Percentiles rank a stretch among this genome's conserved stretches.
These are phyloP conservation scores for Hamamelis virginiana DNA, from an alignment of 164 flowering plant genomes.

Conservation along the genomic window DNA sequence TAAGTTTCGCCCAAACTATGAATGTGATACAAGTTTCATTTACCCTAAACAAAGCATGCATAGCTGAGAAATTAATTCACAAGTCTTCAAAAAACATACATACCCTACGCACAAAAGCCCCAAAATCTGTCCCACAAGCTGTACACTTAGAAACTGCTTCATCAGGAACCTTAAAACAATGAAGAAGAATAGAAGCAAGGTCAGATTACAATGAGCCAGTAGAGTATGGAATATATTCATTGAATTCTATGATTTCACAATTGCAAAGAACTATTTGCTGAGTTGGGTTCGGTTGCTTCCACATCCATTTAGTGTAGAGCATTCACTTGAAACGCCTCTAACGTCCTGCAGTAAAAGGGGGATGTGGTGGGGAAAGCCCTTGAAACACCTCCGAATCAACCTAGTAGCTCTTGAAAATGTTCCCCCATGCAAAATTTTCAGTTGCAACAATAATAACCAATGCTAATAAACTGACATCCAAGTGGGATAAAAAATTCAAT, in stretches of 20 bases:
- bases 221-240: background rate
- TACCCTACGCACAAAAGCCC: slow-evolving; percentile 84
- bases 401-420: background rate
- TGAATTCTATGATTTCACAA: background rate
- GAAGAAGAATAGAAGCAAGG: background rate
- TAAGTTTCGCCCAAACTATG: background rate
- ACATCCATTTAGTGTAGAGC: background rate
- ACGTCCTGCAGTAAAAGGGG: background rate
- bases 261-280: background rate
- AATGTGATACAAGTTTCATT: background rate
- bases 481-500: too few relatives aligned
- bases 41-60: background rate
- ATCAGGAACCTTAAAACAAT: slow-evolving; percentile 73
- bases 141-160: slow-evolving; percentile 90
- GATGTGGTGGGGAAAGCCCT: background rate
- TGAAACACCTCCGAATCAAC: background rate
- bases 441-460: background rate
- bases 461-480: background rate
- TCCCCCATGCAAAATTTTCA: background rate
- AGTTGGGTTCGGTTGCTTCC: background rate
- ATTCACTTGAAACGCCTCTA: background rate
- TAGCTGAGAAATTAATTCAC: background rate
- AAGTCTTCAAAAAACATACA: background rate
- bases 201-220: background rate
- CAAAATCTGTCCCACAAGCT: slow-evolving; percentile 78